phyloP scores from a whole-genome alignment of 345 rosid species.

The Alliaria petiolata region DNA sequence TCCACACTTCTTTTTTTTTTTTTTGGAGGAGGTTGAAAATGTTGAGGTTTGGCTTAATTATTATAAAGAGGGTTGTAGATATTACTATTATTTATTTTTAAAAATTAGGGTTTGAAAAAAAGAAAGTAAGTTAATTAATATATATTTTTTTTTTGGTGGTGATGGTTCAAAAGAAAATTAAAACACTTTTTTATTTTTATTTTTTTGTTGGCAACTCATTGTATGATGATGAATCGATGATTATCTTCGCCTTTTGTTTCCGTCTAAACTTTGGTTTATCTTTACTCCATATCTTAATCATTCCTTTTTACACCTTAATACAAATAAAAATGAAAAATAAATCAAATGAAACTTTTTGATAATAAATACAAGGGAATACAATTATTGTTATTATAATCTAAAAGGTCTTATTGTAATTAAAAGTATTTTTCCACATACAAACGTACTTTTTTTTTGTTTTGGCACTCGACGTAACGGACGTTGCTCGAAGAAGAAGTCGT shows the following conservation, averaged over 20 bases:
- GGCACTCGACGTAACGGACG: too few species aligned
- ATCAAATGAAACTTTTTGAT: too few species aligned
- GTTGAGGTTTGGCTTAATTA: slow-evolving; percentile 15
- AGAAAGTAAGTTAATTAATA: background rate
- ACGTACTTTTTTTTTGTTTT: too few species aligned
- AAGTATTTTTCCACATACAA: too few species aligned
- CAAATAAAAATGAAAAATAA: too few species aligned
- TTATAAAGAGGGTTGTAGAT: slow-evolving; percentile 29
- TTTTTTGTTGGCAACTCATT: background rate
- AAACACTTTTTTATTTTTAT: background rate
- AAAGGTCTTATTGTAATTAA: too few species aligned
- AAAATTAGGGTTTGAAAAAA: background rate
- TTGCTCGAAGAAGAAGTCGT: too few species aligned
- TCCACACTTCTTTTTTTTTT: background rate
- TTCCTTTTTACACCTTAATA: background rate
- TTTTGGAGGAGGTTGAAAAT: slow-evolving; percentile 11
- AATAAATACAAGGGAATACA: too few species aligned
- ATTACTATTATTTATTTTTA: background rate
- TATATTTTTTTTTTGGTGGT: background rate
- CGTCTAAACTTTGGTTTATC: slow-evolving; percentile 17
- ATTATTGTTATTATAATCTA: too few species aligned
- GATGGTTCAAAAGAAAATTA: background rate
- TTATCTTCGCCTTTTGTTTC: slow-evolving; percentile 6
- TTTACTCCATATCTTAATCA: background rate
- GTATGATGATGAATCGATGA: slow-evolving; percentile 13